Percentiles rank a stretch among this genome's conserved stretches.
Evolutionary conservation across 129 eudicot genomes (phyloP).

Genomic region (Ambrosia trifida): DNA sequence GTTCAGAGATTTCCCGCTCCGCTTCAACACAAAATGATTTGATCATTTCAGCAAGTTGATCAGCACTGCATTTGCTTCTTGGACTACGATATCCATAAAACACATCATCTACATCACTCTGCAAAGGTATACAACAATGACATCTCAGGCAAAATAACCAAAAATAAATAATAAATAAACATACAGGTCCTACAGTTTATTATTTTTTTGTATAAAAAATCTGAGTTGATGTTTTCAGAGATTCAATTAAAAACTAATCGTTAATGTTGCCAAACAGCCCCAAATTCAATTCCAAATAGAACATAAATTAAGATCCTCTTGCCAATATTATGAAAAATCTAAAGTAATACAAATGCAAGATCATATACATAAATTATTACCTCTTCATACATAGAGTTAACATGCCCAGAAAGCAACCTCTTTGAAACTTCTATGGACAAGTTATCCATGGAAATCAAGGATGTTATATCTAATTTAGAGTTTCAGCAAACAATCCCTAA

Average conservation of each 20-base stretch:
- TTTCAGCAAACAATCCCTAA: neutral
- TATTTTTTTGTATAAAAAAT: neutral
- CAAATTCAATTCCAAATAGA: neutral
- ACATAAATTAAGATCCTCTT: too few relatives aligned
- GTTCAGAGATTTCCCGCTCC: constrained; percentile 27
- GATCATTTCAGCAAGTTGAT: constrained; percentile 17
- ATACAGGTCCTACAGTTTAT: neutral
- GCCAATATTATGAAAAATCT: neutral
- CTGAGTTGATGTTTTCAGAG: neutral
- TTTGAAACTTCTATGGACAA: constrained; percentile 11
- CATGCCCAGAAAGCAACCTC: constrained; percentile 14
- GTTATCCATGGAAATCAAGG: neutral
- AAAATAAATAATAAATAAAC: neutral
- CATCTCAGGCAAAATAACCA: neutral
- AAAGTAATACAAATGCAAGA: neutral
- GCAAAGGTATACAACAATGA: neutral
- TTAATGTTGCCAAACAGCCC: neutral
- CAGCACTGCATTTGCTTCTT: neutral
- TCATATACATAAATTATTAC: constrained; percentile 16
- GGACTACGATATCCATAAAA: constrained; percentile 10
- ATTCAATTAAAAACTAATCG: neutral
- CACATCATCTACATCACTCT: constrained; percentile 11
- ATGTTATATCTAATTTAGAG: neutral
- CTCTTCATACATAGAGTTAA: constrained; percentile 22
- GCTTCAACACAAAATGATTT: constrained; percentile 22